Base-by-base conservation (phyloP, 148 eudicot genomes). In the Silene uniflora region DNA sequence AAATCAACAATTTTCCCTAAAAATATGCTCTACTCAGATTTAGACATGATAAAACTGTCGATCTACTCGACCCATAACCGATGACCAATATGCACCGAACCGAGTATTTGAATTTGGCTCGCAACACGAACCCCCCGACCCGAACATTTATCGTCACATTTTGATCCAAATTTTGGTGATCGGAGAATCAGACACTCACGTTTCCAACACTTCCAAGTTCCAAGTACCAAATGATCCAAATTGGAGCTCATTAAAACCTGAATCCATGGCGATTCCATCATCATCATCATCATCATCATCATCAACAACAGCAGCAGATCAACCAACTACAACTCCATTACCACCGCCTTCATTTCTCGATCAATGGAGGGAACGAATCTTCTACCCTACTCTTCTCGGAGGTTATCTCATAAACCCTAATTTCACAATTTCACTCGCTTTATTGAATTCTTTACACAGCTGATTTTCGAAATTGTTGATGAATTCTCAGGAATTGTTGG, bases 361-460 rank as follows among this genome's bases (percentile, higher is more conserved):
- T 6, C 71, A 68, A 22, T 91, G 92, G 97, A 84, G 84, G 66
- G 81, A 88, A 32, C 86, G 87, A 8, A 87, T 88, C 80, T 75
- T 91, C 62, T 78, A 83, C 64, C 93, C 97, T 46, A 87, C 97
- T 12, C 29, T 91, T 72, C 79, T 91, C 71, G 97, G 92, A 83
- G 97, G 94, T 71, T 59, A 42, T 58, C 69, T 23, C 76, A 27
- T 46, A 22, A 21, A 35, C 78, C 27, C 25, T 27, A 14, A 0
- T 29, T 17, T 17, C 7, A 1, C 17, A 52, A 23, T 14, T 47
- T 25, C 3, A 18, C 7, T 2, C 21, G 24, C 0, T 58, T 12
- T 66, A 60, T 60, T 35, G 64, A 19, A 22, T 52, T 0, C 4
- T 7, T 12, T 4, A 32, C 6, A 61, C 0, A 18, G 2, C 29